Evolutionary conservation across 2,329 filamentous ascomycete species (phyloP), one percentile per base, ranked within the genome.

Genomic region (Curvularia sp.): DNA sequence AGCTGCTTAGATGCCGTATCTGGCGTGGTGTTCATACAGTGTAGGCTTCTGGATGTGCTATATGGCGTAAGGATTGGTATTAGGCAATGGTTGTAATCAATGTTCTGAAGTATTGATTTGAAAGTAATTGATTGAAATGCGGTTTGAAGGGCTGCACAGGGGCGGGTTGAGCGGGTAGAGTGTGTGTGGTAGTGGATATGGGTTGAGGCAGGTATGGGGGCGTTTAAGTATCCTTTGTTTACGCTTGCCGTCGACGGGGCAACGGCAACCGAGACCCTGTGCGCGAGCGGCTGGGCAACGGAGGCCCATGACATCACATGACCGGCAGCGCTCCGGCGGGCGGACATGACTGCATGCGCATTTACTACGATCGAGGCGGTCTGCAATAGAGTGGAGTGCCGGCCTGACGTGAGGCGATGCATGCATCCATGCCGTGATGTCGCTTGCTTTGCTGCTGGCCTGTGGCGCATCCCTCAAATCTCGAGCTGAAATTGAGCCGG

Each of bases 31-130:
- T 53, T 55, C 71, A 18, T 73, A 76, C 74, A 66, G 55, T 70
- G 65, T 71, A 66, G 49, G 58, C 62, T 63, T 70, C 49, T 62
- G 60, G 57, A 61, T 65, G 35, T 74, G 64, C 63, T 72, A 70
- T 62, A 67, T 65, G 62, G 57, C 57, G 59, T 65, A 70, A 74
- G 71, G 66, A 76, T 75, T 76, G 73, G 72, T 76, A 76, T 70
- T 74, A 75, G 61, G 73, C 72, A 73, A 66, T 73, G 69, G 28
- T 71, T 6, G 69, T 75, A 75, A 75, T 73, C 69, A 69, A 77
- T 77, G 75, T 68, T 74, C 61, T 60, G 63, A 68, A 73, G 74
- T 75, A 76, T 74, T 70, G 73, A 76, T 77, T 75, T 58, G 63
- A 67, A 69, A 60, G 67, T 61, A 41, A 63, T 71, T 63, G 60